Evolutionary conservation across 768 basidiomycete genomes (phyloP).

Genomic region (Naganishia friedmannii): DNA sequence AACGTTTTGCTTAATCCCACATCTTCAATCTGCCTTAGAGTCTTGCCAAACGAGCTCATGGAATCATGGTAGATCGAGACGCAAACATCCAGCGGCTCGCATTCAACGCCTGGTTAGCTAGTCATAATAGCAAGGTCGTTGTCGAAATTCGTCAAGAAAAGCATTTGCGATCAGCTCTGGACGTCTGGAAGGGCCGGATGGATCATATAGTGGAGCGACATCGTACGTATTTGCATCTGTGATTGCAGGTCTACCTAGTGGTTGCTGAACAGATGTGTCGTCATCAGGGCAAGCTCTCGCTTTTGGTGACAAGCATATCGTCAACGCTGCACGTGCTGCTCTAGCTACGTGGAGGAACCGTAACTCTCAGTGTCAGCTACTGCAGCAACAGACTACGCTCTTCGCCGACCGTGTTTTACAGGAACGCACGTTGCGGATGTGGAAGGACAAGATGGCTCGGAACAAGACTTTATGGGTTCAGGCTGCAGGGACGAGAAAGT

Average conservation of each 20-base stretch:
- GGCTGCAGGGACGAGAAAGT: slow-evolving; percentile 17
- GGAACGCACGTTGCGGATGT: slow-evolving; percentile 1
- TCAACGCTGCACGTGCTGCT: slow-evolving; percentile 14
- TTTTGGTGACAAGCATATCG: slow-evolving; percentile 13
- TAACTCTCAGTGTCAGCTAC: not conserved
- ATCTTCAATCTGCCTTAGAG: not conserved
- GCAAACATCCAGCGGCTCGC: slow-evolving; percentile 12
- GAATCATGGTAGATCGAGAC: slow-evolving; percentile 18
- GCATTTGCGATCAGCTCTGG: slow-evolving; percentile 11
- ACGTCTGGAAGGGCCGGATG: slow-evolving; percentile 22
- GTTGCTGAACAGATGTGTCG: not conserved
- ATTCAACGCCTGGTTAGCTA: slow-evolving; percentile 21
- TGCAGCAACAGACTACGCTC: not conserved
- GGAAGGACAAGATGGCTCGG: not conserved
- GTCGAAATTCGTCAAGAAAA: slow-evolving; percentile 2
- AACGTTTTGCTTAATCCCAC: not conserved
- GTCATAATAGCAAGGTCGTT: slow-evolving; percentile 20
- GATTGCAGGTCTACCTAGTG: not conserved
- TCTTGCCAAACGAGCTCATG: slow-evolving; percentile 22
- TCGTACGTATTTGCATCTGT: not conserved
- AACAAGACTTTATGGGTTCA: not conserved
- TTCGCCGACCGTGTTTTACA: slow-evolving; percentile 8
- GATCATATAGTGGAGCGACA: slow-evolving; percentile 15
- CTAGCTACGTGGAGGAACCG: slow-evolving; percentile 12
- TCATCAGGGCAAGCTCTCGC: slow-evolving; percentile 18